phyloP scores from a whole-genome alignment of 2,329 filamentous ascomycete species.

The Trematosphaeria pertusa region DNA sequence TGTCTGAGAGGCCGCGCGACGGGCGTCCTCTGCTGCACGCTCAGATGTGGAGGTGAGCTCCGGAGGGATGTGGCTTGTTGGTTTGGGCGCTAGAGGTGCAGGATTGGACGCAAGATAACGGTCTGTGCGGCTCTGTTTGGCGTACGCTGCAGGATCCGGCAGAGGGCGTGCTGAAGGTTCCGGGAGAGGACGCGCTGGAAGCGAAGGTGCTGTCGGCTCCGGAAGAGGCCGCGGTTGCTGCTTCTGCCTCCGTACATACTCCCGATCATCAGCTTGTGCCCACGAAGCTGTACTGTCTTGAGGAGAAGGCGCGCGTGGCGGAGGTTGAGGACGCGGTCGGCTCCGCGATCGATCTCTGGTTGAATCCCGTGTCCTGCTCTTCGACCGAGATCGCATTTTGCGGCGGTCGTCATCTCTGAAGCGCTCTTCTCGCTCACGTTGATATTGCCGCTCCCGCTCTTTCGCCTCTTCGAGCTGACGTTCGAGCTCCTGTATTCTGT shows the following conservation, averaged over 20 bases:
- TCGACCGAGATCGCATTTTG: constrained; percentile 47
- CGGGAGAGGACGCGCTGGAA: constrained; percentile 59
- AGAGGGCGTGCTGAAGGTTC: constrained; percentile 42
- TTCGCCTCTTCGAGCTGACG: constrained; percentile 71
- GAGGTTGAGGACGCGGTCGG: constrained; percentile 40
- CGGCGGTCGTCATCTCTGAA: constrained; percentile 45
- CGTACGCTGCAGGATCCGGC: constrained; percentile 42
- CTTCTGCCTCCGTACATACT: constrained; percentile 64
- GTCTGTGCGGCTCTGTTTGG: constrained; percentile 59
- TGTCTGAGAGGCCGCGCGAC: constrained; percentile 64
- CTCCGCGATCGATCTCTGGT: constrained; percentile 44
- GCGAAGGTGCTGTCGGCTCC: constrained; percentile 35
- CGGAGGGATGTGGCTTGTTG: constrained; percentile 50
- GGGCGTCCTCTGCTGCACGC: constrained; percentile 67
- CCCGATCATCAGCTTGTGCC: constrained; percentile 69
- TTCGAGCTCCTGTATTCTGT: constrained; percentile 81
- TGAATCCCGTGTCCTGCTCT: constrained; percentile 30
- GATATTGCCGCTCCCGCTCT: constrained; percentile 70
- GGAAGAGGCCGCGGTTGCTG: constrained; percentile 45
- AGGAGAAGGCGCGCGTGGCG: constrained; percentile 49
- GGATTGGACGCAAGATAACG: constrained; percentile 64
- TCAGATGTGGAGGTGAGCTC: constrained; percentile 67
- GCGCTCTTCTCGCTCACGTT: constrained; percentile 64
- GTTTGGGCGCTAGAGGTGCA: constrained; percentile 55
- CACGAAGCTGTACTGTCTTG: constrained; percentile 66